phyloP scores from a whole-genome alignment of 2,329 filamentous ascomycete species.

The Fusarium praegraminearum region DNA sequence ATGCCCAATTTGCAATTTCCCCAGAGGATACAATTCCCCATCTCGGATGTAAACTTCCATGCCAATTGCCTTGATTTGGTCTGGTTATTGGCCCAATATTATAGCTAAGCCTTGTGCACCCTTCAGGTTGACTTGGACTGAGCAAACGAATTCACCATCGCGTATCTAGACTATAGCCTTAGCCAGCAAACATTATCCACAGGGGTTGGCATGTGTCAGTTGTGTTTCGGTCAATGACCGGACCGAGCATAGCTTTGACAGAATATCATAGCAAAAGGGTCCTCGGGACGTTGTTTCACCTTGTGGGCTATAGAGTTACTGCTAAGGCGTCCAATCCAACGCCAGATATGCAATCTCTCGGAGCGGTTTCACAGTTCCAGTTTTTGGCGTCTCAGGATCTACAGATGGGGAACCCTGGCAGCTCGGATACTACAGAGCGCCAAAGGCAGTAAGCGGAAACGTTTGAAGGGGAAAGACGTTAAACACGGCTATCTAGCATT shows the following conservation, averaged over 20 bases:
- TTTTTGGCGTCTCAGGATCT: constrained; percentile 28
- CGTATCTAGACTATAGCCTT: constrained; percentile 5
- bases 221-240: constrained; percentile 27
- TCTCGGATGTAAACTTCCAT: neutral
- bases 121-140: neutral
- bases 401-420: constrained; percentile 19
- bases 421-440: constrained; percentile 5
- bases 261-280: constrained; percentile 6
- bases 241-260: constrained; percentile 11
- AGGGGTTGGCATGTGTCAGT: constrained; percentile 27
- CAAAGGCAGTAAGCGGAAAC: constrained; percentile 15
- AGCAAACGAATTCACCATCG: constrained; percentile 1
- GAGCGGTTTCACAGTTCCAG: constrained; percentile 28
- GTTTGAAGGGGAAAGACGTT: constrained; percentile 25
- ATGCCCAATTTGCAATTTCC: neutral
- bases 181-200: constrained; percentile 6
- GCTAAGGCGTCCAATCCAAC: constrained; percentile 2
- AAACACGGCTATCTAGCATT: constrained; percentile 33
- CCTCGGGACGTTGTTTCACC: constrained; percentile 24
- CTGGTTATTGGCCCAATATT: neutral
- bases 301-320: constrained; percentile 18
- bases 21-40: neutral
- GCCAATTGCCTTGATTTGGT: neutral
- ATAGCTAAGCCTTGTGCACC: neutral
- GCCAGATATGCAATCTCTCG: constrained; percentile 7